phyloP scores from a whole-genome alignment of 2,329 filamentous ascomycete species.

The Cladobotryum mycophilum region DNA sequence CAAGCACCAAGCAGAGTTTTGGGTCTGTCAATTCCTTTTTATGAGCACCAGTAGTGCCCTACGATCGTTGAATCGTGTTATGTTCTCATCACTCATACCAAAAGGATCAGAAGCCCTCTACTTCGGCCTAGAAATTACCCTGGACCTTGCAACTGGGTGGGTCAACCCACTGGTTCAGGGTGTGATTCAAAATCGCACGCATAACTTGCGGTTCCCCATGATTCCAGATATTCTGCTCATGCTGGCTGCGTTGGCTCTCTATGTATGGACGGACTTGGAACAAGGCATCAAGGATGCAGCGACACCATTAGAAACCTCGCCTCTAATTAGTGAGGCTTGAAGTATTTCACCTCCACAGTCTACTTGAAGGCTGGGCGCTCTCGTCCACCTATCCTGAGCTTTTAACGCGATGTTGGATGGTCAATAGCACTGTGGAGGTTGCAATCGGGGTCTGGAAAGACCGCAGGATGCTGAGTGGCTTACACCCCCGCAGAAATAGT shows the following conservation, averaged over 20 bases:
- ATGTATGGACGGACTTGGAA: conserved; percentile 15
- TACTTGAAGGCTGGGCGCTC: no score
- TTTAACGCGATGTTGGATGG: no score
- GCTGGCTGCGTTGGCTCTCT: conserved; percentile 11
- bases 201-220: conserved; percentile 18
- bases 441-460: no score
- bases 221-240: conserved; percentile 16
- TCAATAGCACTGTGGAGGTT: no score
- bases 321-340: neutral
- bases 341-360: no score
- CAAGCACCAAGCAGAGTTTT: conserved; percentile 16
- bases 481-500: no score
- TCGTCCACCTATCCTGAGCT: no score
- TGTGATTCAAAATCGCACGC: conserved; percentile 14
- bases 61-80: conserved; percentile 15
- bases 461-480: no score
- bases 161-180: conserved; percentile 17
- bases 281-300: conserved; percentile 14
- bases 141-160: conserved; percentile 16
- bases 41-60: conserved; percentile 17
- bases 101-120: conserved; percentile 15
- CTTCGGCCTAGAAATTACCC: conserved; percentile 17
- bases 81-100: conserved; percentile 16
- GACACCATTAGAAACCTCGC: conserved; percentile 5
- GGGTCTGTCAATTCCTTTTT: conserved; percentile 14